Percentiles rank a stretch among this genome's conserved stretches.
These are phyloP conservation scores for Sclerotinia nivalis DNA, from an alignment of 2,329 filamentous ascomycete species.

Conservation along the genomic window DNA sequence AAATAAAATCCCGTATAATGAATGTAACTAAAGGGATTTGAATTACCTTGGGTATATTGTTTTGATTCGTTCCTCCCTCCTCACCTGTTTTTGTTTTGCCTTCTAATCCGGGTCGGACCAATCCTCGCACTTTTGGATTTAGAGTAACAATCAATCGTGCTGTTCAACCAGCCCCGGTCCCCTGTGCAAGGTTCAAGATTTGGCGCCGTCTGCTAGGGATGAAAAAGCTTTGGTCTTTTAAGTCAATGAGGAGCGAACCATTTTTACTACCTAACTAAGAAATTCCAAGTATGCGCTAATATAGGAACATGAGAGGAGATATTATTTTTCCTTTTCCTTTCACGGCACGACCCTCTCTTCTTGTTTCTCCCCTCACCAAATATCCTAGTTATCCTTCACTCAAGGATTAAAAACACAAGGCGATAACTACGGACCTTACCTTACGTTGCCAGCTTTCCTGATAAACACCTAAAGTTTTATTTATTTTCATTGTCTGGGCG, in stretches of 20 bases:
- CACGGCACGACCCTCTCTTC: neutral
- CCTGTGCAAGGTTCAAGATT: conserved; percentile 8
- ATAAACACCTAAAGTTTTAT: neutral
- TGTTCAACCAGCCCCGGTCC: conserved; percentile 19
- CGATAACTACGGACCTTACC: no score
- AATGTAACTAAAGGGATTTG: no score
- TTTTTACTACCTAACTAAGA: conserved; percentile 9
- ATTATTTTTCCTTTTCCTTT: no score
- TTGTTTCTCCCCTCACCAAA: no score
- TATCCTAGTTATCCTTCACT: no score
- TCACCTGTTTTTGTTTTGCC: neutral
- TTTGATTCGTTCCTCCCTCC: neutral
- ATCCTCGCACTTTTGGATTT: conserved; percentile 7
- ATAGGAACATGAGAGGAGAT: neutral
- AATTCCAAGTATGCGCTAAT: neutral
- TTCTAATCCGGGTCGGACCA: conserved; percentile 6
- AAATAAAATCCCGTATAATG: no score
- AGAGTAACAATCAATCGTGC: conserved; percentile 16
- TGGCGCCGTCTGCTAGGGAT: conserved; percentile 3
- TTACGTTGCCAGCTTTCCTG: no score
- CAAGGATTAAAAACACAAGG: no score
- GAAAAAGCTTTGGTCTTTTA: neutral
- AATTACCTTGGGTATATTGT: neutral
- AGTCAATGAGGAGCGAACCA: neutral
- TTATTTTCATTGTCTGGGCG: neutral